phyloP scores from a whole-genome alignment of 2,329 filamentous ascomycete species.

The Xenosphaeropsis pyriputrescens region DNA sequence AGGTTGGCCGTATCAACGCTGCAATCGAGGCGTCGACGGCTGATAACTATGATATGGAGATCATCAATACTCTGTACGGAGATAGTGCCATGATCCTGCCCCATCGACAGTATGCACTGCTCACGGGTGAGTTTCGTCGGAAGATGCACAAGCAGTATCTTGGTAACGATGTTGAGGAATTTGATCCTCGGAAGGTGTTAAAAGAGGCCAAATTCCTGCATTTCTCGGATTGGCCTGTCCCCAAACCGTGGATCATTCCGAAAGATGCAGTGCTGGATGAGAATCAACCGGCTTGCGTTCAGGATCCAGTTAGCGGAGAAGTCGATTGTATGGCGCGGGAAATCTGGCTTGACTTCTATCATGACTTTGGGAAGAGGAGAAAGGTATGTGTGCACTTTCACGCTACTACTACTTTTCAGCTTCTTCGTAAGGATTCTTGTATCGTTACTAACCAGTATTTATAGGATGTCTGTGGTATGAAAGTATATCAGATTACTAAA shows the following conservation, averaged over 20 bases:
- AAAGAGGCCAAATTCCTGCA: constrained; percentile 52
- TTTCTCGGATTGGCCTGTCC: constrained; percentile 58
- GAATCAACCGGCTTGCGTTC: not conserved
- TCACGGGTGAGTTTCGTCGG: constrained; percentile 37
- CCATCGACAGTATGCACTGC: constrained; percentile 36
- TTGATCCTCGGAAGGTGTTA: constrained; percentile 35
- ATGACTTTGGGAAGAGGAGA: not conserved
- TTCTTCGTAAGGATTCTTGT: no score
- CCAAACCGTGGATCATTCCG: constrained; percentile 34
- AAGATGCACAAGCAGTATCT: constrained; percentile 33
- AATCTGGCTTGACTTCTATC: not conserved
- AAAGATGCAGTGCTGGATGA: not conserved
- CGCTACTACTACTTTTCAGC: no score
- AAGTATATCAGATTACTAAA: no score
- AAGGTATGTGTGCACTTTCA: not conserved
- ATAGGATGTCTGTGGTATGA: no score
- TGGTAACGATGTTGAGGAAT: constrained; percentile 28
- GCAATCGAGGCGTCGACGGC: constrained; percentile 6
- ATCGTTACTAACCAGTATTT: no score
- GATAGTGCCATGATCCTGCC: constrained; percentile 37
- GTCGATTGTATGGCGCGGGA: not conserved
- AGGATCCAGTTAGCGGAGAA: not conserved
- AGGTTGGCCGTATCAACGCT: constrained; percentile 23
- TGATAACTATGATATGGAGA: constrained; percentile 37
- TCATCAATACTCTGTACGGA: constrained; percentile 38